phyloP scores from a whole-genome alignment of 2,329 filamentous ascomycete species.

The Sarocladium strictum region DNA sequence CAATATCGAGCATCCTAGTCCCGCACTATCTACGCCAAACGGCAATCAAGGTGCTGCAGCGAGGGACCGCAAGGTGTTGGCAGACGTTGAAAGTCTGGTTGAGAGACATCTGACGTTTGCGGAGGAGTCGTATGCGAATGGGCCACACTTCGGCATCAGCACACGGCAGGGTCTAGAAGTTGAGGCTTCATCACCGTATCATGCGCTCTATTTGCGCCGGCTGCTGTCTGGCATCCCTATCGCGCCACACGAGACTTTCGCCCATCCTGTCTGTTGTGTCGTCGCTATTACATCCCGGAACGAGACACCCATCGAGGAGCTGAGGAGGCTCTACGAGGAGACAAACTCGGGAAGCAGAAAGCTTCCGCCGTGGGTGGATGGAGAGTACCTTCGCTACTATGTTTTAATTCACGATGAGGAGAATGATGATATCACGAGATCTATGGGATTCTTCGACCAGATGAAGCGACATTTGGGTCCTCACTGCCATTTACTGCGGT shows the following conservation, averaged over 20 bases:
- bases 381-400: constrained; percentile 92
- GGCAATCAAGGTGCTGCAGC: constrained; percentile 29
- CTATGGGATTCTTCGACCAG: constrained; percentile 86
- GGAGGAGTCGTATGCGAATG: constrained; percentile 49
- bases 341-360: constrained; percentile 71
- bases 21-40: constrained; percentile 26
- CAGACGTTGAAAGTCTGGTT: constrained; percentile 73
- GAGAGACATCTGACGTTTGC: constrained; percentile 72
- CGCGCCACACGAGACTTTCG: constrained; percentile 84
- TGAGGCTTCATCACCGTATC: constrained; percentile 64
- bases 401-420: constrained; percentile 96
- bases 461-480: constrained; percentile 99
- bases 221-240: constrained; percentile 74
- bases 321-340: constrained; percentile 76
- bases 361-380: constrained; percentile 80
- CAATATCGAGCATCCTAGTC: constrained; percentile 45
- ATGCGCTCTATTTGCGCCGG: constrained; percentile 76
- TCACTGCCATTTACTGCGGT: constrained; percentile 84
- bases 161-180: constrained; percentile 36
- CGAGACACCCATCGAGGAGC: constrained; percentile 74
- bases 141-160: constrained; percentile 30
- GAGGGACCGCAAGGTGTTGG: constrained; percentile 32
- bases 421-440: constrained; percentile 83
- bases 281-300: constrained; percentile 93
- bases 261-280: constrained; percentile 88